Percentiles rank a stretch among this genome's conserved stretches.
Evolutionary conservation across 78 protist genomes (phyloP).

Genomic region (Isochrysis galbana): DNA sequence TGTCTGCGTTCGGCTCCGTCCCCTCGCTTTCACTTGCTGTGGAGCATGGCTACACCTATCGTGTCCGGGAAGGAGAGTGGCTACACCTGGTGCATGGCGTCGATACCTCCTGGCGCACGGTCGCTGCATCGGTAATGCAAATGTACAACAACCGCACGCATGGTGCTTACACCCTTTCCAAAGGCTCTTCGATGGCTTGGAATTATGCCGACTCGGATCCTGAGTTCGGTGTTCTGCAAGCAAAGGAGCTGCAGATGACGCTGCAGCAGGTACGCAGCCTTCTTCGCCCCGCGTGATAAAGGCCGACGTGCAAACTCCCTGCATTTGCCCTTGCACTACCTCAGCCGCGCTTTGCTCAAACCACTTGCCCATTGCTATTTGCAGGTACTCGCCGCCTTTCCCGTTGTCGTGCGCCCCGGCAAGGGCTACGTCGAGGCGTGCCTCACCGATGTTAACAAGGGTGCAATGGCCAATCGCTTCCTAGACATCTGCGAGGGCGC

Average conservation of each 20-base stretch:
- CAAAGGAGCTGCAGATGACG: constrained; percentile 12
- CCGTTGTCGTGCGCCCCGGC: neutral
- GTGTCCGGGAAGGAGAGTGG: neutral
- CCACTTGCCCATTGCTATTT: too few species aligned
- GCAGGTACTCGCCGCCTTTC: neutral
- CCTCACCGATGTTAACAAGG: neutral
- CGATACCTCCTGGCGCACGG: neutral
- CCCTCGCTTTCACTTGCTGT: neutral
- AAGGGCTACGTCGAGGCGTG: constrained; percentile 6
- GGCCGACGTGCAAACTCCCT: too few species aligned
- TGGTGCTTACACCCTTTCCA: constrained; percentile 60
- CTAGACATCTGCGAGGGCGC: neutral
- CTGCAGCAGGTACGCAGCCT: too few species aligned
- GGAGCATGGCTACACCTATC: constrained; percentile 8
- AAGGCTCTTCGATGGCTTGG: constrained; percentile 66
- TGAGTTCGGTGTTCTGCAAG: constrained; percentile 64
- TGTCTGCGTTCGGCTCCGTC: neutral
- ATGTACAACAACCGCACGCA: constrained; percentile 57
- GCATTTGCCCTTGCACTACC: too few species aligned
- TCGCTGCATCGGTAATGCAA: neutral
- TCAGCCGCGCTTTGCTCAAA: too few species aligned
- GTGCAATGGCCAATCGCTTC: neutral
- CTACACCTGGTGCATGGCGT: neutral
- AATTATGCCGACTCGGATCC: constrained; percentile 70
- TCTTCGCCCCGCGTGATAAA: too few species aligned